Conservation (phyloP, 495 filamentous ascomycete genomes). For the Aspergillus egyptiacus region DNA sequence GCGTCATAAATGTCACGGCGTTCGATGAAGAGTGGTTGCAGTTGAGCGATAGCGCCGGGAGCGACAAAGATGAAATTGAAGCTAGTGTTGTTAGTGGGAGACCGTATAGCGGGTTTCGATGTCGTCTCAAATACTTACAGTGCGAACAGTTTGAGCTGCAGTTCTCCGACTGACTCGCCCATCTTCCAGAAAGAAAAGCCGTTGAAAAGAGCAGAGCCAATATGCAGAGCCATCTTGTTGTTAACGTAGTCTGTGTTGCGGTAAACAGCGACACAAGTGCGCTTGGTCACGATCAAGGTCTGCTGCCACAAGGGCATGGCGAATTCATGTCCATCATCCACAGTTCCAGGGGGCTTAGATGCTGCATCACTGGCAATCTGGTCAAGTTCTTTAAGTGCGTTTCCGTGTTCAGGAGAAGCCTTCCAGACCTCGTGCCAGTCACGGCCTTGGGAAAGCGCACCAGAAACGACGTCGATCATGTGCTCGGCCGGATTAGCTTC, state of each 20-base stretch:
- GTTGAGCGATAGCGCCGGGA: slow-evolving; percentile 43
- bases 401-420: slow-evolving; percentile 45
- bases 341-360: slow-evolving; percentile 24
- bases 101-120: too few species aligned
- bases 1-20: slow-evolving; percentile 48
- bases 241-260: slow-evolving; percentile 59
- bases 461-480: slow-evolving; percentile 78
- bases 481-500: slow-evolving; percentile 80
- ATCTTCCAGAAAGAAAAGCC: slow-evolving; percentile 41
- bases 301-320: slow-evolving; percentile 54
- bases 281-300: slow-evolving; percentile 49
- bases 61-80: slow-evolving; percentile 50
- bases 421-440: slow-evolving; percentile 63
- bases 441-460: slow-evolving; percentile 24
- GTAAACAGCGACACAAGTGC: slow-evolving; percentile 55
- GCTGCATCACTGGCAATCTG: slow-evolving; percentile 42
- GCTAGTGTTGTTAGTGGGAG: not conserved
- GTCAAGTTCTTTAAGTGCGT: slow-evolving; percentile 48
- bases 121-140: not conserved
- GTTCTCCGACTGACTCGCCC: slow-evolving; percentile 22
- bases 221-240: slow-evolving; percentile 48
- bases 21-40: slow-evolving; percentile 50
- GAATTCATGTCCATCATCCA: slow-evolving; percentile 46
- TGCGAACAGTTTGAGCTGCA: slow-evolving; percentile 36
- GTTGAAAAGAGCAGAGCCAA: slow-evolving; percentile 34